A percentile compares a stretch with the other conserved stretches of the same genome.
Evolutionary conservation across 305 asterid genomes (phyloP).

Genomic region (Ajuga reptans): DNA sequence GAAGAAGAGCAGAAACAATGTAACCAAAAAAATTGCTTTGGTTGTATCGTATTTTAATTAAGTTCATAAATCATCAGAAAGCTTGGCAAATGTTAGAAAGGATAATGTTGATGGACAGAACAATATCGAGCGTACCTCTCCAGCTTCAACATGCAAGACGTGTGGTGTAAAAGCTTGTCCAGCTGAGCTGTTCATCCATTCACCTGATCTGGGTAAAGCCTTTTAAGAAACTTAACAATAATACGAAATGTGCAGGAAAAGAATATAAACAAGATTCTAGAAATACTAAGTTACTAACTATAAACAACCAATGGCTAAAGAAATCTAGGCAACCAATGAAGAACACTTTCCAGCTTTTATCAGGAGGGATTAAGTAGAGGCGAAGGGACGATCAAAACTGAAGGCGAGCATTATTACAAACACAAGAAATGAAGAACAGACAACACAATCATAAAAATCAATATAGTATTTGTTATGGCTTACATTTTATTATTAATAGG

Average conservation of each 20-base stretch:
- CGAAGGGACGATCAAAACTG: background rate
- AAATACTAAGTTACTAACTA: background rate
- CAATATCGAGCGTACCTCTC: conserved; percentile 31
- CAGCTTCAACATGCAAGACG: conserved; percentile 45
- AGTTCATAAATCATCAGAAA: background rate
- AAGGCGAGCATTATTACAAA: background rate
- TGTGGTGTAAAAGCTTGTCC: conserved; percentile 73
- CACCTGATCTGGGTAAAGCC: conserved; percentile 36
- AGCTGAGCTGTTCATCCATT: conserved; percentile 76
- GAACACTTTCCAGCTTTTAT: background rate
- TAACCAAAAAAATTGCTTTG: background rate
- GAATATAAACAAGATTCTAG: background rate
- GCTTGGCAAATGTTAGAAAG: background rate
- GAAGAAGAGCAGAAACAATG: background rate
- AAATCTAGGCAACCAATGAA: background rate
- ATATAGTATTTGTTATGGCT: background rate
- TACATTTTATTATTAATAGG: background rate
- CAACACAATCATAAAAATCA: background rate
- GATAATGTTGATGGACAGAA: background rate
- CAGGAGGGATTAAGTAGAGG: background rate
- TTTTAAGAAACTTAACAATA: background rate
- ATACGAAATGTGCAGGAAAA: background rate
- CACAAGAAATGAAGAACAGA: background rate
- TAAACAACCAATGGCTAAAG: background rate
- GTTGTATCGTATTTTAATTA: background rate